Evolutionary conservation across 305 asterid species (phyloP).

Genomic region (Fraxinus platypoda): DNA sequence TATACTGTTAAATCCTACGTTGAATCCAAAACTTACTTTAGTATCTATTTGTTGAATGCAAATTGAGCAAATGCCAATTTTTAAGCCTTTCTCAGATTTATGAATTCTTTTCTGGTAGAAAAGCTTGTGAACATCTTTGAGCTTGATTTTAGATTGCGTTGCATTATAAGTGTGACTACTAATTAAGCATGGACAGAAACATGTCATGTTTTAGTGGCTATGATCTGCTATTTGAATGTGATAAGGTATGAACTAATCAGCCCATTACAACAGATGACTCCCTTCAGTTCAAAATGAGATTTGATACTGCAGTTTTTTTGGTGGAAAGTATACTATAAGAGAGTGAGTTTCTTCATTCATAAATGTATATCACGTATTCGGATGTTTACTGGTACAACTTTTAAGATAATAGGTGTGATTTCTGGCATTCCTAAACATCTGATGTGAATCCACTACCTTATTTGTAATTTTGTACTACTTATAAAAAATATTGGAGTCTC

Average conservation of each 20-base stretch:
- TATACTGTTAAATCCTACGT: neutral
- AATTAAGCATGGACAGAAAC: neutral
- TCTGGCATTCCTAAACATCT: neutral
- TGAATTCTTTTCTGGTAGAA: neutral
- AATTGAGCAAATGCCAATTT: neutral
- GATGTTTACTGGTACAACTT: neutral
- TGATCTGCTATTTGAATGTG: neutral
- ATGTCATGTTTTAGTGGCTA: neutral
- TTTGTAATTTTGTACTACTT: neutral
- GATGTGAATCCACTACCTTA: neutral
- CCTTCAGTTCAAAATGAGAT: neutral
- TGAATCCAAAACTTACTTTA: neutral
- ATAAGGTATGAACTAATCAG: neutral
- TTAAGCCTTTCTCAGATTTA: neutral
- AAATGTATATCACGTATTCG: neutral
- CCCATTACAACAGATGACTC: neutral
- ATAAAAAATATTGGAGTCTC: neutral
- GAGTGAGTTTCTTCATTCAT: too few relatives aligned
- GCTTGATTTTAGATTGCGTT: constrained; percentile 2
- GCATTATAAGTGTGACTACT: neutral
- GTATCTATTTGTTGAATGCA: neutral
- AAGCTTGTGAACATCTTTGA: neutral
- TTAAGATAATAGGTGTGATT: neutral
- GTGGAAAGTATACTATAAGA: neutral
- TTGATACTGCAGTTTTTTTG: neutral